Conservation (phyloP, 352 stramenopile genomes). For the Phytophthora capsici region DNA sequence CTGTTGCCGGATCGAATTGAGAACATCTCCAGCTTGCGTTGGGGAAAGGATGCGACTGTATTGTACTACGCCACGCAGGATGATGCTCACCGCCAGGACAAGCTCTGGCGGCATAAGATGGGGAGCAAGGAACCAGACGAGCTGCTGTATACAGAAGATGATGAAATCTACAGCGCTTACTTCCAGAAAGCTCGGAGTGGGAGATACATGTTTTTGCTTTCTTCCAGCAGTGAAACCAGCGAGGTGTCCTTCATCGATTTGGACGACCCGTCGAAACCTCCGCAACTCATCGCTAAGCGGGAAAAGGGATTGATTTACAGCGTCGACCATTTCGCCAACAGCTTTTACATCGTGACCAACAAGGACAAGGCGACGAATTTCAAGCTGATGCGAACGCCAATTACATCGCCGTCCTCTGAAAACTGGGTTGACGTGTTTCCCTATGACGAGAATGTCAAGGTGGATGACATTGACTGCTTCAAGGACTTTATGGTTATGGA, state of each 20-base stretch:
- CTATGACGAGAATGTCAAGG: constrained; percentile 80
- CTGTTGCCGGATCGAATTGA: constrained; percentile 78
- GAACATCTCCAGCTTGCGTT: constrained; percentile 90
- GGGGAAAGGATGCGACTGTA: constrained; percentile 89
- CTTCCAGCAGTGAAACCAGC: constrained; percentile 91
- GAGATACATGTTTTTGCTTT: constrained; percentile 93
- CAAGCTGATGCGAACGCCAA: constrained; percentile 85
- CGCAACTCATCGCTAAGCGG: constrained; percentile 70
- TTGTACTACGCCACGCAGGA: constrained; percentile 96
- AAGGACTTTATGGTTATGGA: constrained; percentile 86
- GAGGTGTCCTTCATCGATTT: constrained; percentile 89
- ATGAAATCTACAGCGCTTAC: constrained; percentile 94
- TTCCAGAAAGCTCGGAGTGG: constrained; percentile 93
- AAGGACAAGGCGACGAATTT: constrained; percentile 94
- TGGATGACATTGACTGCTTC: constrained; percentile 91
- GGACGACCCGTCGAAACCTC: constrained; percentile 48
- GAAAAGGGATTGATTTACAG: constrained; percentile 80
- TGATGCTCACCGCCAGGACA: constrained; percentile 92
- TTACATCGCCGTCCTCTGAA: constrained; percentile 50
- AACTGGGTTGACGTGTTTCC: constrained; percentile 92
- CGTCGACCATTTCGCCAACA: constrained; percentile 87
- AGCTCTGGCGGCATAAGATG: constrained; percentile 93
- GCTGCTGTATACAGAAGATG: constrained; percentile 94
- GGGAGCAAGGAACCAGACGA: constrained; percentile 77
- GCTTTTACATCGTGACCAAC: constrained; percentile 96